Evolutionary conservation across 1,284 basidiomycete genomes (phyloP), one percentile per base, ranked within the genome.

Genomic region (Ganoderma sinense): DNA sequence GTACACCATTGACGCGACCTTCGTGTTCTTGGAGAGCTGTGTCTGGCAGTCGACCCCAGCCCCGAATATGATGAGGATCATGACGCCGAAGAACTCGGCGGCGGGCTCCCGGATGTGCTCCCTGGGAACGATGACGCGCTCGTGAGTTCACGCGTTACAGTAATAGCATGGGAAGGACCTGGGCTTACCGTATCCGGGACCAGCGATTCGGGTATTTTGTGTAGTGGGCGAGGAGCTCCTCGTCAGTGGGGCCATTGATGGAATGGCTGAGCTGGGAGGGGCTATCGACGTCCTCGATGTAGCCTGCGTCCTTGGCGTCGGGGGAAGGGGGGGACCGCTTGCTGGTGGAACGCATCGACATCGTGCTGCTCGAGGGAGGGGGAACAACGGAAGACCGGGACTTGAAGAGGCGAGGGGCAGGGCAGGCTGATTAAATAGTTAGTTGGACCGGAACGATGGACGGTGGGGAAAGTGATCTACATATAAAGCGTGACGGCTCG

Each of bases 81-180:
- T 88, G 36, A 89, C 88, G 48, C 90, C 91, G 59, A 92, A 77
- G 75, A 92, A 91, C 78, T 94, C 92, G 4, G 91, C 92, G 51
- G 84, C 84, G 23, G 90, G 87, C 78, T 93, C 91, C 69, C 89
- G 84, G 58, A 92, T 76, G 29, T 68, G 78, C 80, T 82, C 78
- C 23, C 84, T 86, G 67, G 14, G 45, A 69, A 69, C 13, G 16
- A 41, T 23, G 64, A 63, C 56, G 39, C 31, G 61, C 62, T 62
- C 7, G 68, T 60, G 40, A 26, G 58, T 39, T 43, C n/a, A 51
- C 59, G 29, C 66, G 63, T 16, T 58, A 10, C 66, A 59, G 53
- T 65, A 51, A 51, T 51, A 51, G 33, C 51, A 66, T 36, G 29
- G 36, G 18, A 36, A 6, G 4, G 7, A 62, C 29, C 29, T 4